Base-by-base conservation (phyloP, 1,139 yeast genomes). In the Casaregolazyma suthepensis region DNA sequence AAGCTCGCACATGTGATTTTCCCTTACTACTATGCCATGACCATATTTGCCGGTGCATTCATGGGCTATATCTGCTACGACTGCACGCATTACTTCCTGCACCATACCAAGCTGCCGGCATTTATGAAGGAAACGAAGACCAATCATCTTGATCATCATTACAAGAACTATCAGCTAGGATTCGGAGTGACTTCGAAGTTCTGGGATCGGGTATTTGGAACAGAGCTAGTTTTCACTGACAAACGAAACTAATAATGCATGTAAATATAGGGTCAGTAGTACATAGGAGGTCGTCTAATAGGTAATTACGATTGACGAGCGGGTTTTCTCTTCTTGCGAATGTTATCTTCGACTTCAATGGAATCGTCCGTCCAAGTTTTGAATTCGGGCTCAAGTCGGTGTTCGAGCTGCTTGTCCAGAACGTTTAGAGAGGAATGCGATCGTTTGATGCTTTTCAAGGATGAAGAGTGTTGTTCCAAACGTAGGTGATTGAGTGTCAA, bases 131-230 rank as follows among this genome's bases (percentile, higher is more conserved):
- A 80, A 43, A 74, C 89, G 65, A 93, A 93, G 73, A 87, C 86
- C 52, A 84, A 88, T 67, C 99, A 93, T 71, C 79, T 93, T 71
- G 98, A 91, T 70, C 99, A 93, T 71, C 99, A 93, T 68, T 93
- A 93, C 76, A 91, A 91, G 75, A 91, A 94, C 71, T 94, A 88
- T 71, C 96, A 93, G 71, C 73, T 90, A 66, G 99, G 98, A 1
- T 93, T 89, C 63, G 99, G 99, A 62, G 98, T 93, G 57, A 88
- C 98, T 45, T 80, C 90, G 57, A 82, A 80, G 72, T 89, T 89
- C 71, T 93, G 99, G 99, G 99, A 93, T 71, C 79, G 75, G 46
- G 87, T 93, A 15, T 93, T 94, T 70, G 87, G 85, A 52, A 93
- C 97, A 45, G 77, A 75, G 55, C 67, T 82, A 56, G 64, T 63